phyloP scores from a whole-genome alignment of 805 yeast genomes.

The Kazachstania martiniae region DNA sequence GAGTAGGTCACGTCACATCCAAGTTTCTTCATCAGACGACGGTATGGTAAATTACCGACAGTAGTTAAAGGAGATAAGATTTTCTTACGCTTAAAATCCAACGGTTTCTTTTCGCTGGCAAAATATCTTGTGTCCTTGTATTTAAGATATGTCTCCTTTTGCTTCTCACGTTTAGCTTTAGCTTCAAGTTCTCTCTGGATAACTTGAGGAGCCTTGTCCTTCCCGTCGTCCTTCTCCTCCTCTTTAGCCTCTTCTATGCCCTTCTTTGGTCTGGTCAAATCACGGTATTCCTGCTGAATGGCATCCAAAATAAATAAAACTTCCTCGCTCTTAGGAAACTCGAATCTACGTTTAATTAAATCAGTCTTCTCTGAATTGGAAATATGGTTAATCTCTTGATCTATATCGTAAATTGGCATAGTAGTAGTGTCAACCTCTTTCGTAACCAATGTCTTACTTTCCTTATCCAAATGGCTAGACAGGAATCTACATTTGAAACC shows the following conservation, averaged over 20 bases:
- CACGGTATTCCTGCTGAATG: constrained; percentile 31
- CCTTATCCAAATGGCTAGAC: constrained; percentile 50
- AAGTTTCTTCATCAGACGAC: constrained; percentile 79
- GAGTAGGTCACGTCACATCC: constrained; percentile 92
- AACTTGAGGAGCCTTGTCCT: constrained; percentile 9
- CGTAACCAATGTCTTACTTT: constrained; percentile 25
- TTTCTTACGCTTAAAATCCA: constrained; percentile 62
- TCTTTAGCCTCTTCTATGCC: constrained; percentile 1
- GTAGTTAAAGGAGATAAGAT: constrained; percentile 94
- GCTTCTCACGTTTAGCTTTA: constrained; percentile 26
- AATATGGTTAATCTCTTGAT: constrained; percentile 58
- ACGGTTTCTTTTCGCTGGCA: constrained; percentile 68
- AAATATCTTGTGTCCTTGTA: constrained; percentile 71
- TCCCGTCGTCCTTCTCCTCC: constrained; percentile 2
- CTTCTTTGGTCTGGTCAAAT: constrained; percentile 23
- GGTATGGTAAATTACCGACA: constrained; percentile 91
- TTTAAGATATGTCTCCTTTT: constrained; percentile 21
- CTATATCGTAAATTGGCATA: constrained; percentile 20
- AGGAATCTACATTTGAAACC: constrained; percentile 93
- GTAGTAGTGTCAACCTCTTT: constrained; percentile 31
- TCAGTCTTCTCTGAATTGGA: constrained; percentile 29
- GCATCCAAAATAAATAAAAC: constrained; percentile 58
- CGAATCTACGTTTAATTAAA: constrained; percentile 42
- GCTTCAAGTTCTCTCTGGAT: constrained; percentile 18
- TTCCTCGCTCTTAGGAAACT: constrained; percentile 45